These are phyloP conservation scores for Auricularia auricula-judae DNA, from an alignment of 768 basidiomycete genomes.

Conservation along the genomic window DNA sequence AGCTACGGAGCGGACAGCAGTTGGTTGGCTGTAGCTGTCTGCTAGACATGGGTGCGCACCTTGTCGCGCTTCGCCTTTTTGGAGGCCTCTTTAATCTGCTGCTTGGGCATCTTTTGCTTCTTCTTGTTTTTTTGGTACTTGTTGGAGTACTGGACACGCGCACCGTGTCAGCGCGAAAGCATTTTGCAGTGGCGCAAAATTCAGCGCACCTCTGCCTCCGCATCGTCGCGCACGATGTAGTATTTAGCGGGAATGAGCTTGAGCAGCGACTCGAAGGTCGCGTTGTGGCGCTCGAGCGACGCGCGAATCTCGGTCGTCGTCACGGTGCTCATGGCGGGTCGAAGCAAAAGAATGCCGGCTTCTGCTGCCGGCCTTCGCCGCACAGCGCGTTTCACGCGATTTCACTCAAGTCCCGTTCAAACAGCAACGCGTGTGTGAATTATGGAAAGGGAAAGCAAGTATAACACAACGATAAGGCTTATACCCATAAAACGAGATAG, in stretches of 20 bases:
- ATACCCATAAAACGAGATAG: neutral
- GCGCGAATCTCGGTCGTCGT: constrained; percentile 34
- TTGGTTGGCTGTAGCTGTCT: neutral
- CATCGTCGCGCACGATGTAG: constrained; percentile 62
- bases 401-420: too few relatives aligned
- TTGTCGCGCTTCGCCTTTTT: constrained; percentile 84
- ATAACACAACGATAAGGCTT: neutral
- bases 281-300: constrained; percentile 77
- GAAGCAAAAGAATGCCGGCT: too few relatives aligned
- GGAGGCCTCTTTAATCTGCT: constrained; percentile 77
- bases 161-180: neutral
- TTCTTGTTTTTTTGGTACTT: constrained; percentile 86
- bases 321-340: constrained; percentile 33
- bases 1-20: constrained; percentile 38
- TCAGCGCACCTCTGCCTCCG: constrained; percentile 50
- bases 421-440: too few relatives aligned
- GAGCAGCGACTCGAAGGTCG: constrained; percentile 72
- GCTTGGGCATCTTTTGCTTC: constrained; percentile 71
- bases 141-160: constrained; percentile 31
- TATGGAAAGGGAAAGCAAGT: too few relatives aligned
- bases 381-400: too few relatives aligned
- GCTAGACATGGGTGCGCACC: constrained; percentile 28
- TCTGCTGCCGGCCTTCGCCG: too few relatives aligned
- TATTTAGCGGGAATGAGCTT: constrained; percentile 83
- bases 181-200: neutral